Evolutionary conservation across 202 grass and related monocot species (phyloP), one percentile per base, ranked within the genome.

Genomic region (Zoysia matrella): DNA sequence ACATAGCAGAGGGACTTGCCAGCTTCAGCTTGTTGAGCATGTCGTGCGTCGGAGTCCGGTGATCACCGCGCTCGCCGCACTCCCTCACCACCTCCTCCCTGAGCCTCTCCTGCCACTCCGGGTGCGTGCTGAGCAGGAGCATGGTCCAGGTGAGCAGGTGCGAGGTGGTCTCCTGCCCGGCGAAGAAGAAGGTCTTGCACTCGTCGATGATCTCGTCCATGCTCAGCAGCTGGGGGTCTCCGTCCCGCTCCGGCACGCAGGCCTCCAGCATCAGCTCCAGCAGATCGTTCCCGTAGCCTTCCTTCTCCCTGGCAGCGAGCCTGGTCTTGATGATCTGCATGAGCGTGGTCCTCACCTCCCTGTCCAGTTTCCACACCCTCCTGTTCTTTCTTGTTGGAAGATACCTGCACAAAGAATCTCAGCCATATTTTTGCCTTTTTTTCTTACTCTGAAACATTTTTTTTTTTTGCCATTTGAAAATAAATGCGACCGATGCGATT

Each of bases 111-210:
- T 90, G 88, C 83, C 88, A 80, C 22, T 30, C 22, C 22, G 22
- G 22, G 22, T 30, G 22, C 22, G 22, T 30, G 22, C 22, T 30
- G 22, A 30, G 0, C 22, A 30, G 22, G 22, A 30, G 0, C 22
- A 30, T 30, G 22, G 22, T 30, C 22, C 22, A 88, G 46, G 60
- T 84, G 75, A 89, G 83, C 16, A 85, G 72, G 45, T 85, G 87
- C 7, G 85, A 87, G 81, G 81, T 91, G 70, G 89, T 91, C 57
- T 91, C 89, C 30, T 91, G 85, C 44, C 89, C 89, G 0, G 87
- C 71, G 15, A 89, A 75, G 72, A 85, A 82, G 73, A 89, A 89
- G 1, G 83, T 81, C 77, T 85, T 85, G 83, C 82, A 89, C 83
- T 84, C 87, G 22, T 89, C 72, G 36, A 89, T 41, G 65, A 89